Evolutionary conservation across 345 rosid genomes (phyloP), one percentile per base, ranked within the genome.

Genomic region (Moricandia arvensis): DNA sequence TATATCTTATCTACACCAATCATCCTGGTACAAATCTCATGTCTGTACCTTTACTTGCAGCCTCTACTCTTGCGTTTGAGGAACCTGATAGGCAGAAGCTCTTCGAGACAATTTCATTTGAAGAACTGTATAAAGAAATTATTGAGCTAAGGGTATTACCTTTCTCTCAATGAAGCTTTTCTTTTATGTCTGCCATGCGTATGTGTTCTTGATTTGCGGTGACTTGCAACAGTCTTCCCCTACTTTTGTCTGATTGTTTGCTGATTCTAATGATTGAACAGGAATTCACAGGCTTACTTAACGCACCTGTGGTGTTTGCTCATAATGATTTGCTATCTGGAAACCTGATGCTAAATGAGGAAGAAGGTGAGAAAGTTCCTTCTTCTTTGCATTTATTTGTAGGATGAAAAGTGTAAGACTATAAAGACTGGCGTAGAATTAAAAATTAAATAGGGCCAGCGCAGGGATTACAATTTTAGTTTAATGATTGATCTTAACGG

Each of bases 321-420:
- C 99, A 95, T 74, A 95, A 92, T 72, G 99, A 95, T 86, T 83
- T 95, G 82, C 96, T 95, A 31, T 92, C 93, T 11, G 99, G 97
- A 69, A 95, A 95, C 76, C 63, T 95, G 71, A 95, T 95, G 99
- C 75, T 83, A 38, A 95, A 90, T 68, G 97, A 88, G 7, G 93
- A 86, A 51, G 86, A 88, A 87, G 99, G 97, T 92, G 59, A 63
- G 57, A 66, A 47, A 49, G 24, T 47, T 69, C 18, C 7, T 54
- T 17, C 37, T 27, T 65, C 72, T 30, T 17, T 54, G 38, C 6
- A 62, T 13, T 49, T 57, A 3, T 33, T 59, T 60, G 9, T 37
- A 5, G 1, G 12, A 15, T 53, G 37, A 60, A 60, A 33, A 55
- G 9, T 21, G 24, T 21, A 21, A 21, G 24, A 21, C 24, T 21